Evolutionary conservation across 805 yeast species (phyloP).

Genomic region (Myxozyma lipomycoides): DNA sequence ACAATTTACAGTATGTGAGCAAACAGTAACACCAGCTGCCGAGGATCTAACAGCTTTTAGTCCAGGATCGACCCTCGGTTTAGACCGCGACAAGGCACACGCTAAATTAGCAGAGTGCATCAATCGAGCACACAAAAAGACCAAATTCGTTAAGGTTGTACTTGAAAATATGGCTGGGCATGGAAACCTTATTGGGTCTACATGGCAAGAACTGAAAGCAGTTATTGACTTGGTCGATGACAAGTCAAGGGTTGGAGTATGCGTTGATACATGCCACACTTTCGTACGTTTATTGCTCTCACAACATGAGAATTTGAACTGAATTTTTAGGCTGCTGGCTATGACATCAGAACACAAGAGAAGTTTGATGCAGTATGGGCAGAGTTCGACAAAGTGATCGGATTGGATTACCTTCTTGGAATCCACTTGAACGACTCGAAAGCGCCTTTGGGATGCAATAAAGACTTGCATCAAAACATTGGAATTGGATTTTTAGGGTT

Average conservation of each 20-base stretch:
- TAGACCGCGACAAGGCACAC: constrained; percentile 63
- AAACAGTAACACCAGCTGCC: too few species aligned
- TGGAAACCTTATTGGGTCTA: constrained; percentile 82
- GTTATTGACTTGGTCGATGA: constrained; percentile 78
- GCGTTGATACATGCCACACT: constrained; percentile 93
- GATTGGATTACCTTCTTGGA: constrained; percentile 68
- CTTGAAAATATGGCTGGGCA: constrained; percentile 98
- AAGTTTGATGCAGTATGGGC: constrained; percentile 66
- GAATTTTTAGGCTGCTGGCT: constrained; percentile 65
- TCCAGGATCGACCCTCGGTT: constrained; percentile 74
- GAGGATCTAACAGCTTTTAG: constrained; percentile 5
- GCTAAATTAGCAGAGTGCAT: constrained; percentile 70
- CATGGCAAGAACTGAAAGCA: constrained; percentile 65
- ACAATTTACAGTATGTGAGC: constrained; percentile 67
- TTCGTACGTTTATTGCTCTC: constrained; percentile 45
- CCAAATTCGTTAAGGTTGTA: constrained; percentile 78
- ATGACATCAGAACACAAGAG: constrained; percentile 65
- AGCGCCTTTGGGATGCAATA: constrained; percentile 83
- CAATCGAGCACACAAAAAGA: constrained; percentile 69
- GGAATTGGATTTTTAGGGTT: constrained; percentile 89
- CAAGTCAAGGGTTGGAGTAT: constrained; percentile 85
- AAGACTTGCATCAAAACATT: constrained; percentile 85
- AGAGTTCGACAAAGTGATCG: constrained; percentile 68
- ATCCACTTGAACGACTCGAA: constrained; percentile 93
- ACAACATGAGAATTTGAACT: too few species aligned